phyloP scores from a whole-genome alignment of 2,329 filamentous ascomycete species.

The Hirsutella thompsonii region DNA sequence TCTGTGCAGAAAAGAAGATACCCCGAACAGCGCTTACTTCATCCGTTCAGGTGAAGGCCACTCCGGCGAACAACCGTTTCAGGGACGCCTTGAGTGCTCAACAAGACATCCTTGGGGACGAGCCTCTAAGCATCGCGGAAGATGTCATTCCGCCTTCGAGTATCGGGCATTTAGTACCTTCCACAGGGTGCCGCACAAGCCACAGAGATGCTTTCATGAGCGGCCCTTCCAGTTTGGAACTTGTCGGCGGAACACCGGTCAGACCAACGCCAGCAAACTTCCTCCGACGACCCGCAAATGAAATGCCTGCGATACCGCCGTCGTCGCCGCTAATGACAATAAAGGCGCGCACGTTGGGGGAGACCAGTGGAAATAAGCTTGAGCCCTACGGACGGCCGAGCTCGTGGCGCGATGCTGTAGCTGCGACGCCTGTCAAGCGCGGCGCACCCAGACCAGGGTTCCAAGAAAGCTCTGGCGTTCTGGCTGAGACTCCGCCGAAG shows the following conservation, averaged over 20 bases:
- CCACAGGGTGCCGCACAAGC: conserved; percentile 23
- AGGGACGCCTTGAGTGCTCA: conserved; percentile 31
- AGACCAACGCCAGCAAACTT: conserved; percentile 14
- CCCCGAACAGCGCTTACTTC: conserved; percentile 24
- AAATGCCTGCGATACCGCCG: conserved; percentile 16
- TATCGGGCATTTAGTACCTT: conserved; percentile 25
- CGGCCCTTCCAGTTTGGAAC: conserved; percentile 15
- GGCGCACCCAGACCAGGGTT: conserved; percentile 8
- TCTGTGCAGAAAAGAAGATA: conserved; percentile 36
- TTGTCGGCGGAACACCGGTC: conserved; percentile 18
- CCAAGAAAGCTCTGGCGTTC: conserved; percentile 7
- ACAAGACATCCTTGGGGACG: conserved; percentile 10
- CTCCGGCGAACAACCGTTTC: conserved; percentile 41
- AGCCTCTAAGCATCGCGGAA: conserved; percentile 11
- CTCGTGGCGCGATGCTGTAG: conserved; percentile 11
- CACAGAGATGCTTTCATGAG: conserved; percentile 16
- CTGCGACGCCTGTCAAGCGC: conserved; percentile 27
- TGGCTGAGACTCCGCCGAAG: conserved; percentile 10
- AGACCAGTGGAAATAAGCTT: conserved; percentile 6
- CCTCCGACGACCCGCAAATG: conserved; percentile 13
- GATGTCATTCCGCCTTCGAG: conserved; percentile 24
- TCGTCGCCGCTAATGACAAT: conserved; percentile 22
- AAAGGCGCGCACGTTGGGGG: conserved; percentile 5
- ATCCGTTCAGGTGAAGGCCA: conserved; percentile 41
- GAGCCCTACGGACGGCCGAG: conserved; percentile 8